Base-by-base conservation (phyloP, 805 yeast genomes). In the Spathaspora hagerdaliae region DNA sequence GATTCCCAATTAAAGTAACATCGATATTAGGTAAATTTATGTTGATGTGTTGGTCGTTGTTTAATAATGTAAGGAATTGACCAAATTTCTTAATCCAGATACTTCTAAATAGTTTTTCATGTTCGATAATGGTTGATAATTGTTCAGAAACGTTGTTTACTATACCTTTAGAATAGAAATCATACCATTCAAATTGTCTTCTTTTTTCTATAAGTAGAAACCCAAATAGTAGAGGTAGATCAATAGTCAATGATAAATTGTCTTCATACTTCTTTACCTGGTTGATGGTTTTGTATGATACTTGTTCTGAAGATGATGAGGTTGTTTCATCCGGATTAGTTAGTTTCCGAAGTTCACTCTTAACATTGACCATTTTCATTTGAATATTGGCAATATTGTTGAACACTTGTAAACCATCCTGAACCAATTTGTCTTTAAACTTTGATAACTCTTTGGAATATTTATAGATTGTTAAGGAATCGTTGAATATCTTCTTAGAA, bases 181-280 rank as follows among this genome's bases (percentile, higher is more conserved):
- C 75, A 41, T 61, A 61, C 86, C 89, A 83, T 51, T 78, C 78
- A 39, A 67, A 64, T 52, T 85, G 78, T 42, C 88, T 69, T 42
- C 83, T 65, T 38, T 67, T 71, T 51, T 86, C 91, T 39, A 85
- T 73, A 2, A 84, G 50, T 60, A 80, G 75, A n/a, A 84, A 67
- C 1, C 94, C 94, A 58, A 85, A 84, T 1, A 85, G 62, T 10
- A 85, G 58, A 0, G 96, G 96, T 27, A 87, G 57, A 58, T 87
- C 94, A 11, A 79, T 71, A 0, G 84, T 79, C 36, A 70, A 52
- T 2, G 75, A 65, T 5, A 71, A 57, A 44, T 64, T 57, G 47
- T 71, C 69, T 51, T 71, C 75, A 19, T 63, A 52, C 8, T 46
- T 47, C 40, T 66, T 69, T 7, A 45, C 41, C 27, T 69, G 61